Evolutionary conservation across 2,329 filamentous ascomycete genomes (phyloP).

Genomic region (Fusarium sp.): DNA sequence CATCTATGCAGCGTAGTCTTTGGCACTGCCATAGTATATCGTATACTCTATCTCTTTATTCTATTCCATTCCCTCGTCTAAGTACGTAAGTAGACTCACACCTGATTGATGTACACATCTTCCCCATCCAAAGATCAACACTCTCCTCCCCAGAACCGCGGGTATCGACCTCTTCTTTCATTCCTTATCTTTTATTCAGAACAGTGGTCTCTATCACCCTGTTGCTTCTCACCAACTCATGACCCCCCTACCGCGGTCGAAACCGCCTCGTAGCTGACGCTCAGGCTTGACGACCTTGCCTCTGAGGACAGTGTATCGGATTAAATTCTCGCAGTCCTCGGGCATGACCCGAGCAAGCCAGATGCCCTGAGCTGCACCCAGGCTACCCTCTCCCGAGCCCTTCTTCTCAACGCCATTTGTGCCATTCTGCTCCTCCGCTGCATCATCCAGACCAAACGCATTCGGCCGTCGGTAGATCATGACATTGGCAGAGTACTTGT

Average conservation of each 20-base stretch:
- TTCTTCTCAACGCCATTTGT: conserved; percentile 44
- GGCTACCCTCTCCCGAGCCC: conserved; percentile 47
- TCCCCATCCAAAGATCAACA: background rate
- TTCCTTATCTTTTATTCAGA: background rate
- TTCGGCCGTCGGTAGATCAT: conserved; percentile 83
- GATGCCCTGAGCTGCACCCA: conserved; percentile 85
- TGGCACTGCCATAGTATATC: background rate
- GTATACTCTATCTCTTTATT: conserved; percentile 10
- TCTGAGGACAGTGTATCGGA: conserved; percentile 88
- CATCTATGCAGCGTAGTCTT: background rate
- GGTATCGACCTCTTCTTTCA: conserved; percentile 10
- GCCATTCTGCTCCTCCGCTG: conserved; percentile 43
- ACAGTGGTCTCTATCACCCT: background rate
- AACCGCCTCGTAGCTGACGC: conserved; percentile 86
- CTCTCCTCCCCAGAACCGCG: conserved; percentile 1
- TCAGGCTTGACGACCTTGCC: conserved; percentile 94
- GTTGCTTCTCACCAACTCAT: conserved; percentile 82
- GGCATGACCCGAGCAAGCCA: conserved; percentile 89
- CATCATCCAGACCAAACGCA: conserved; percentile 65
- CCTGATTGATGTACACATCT: conserved; percentile 1
- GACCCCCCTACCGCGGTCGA: conserved; percentile 82
- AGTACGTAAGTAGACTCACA: background rate
- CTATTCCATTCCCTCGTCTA: background rate
- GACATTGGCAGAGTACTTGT: conserved; percentile 96
- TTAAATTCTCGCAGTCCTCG: conserved; percentile 92